These are phyloP conservation scores for Annulohypoxylon maeteangense DNA, from an alignment of 495 filamentous ascomycete genomes.

Conservation along the genomic window DNA sequence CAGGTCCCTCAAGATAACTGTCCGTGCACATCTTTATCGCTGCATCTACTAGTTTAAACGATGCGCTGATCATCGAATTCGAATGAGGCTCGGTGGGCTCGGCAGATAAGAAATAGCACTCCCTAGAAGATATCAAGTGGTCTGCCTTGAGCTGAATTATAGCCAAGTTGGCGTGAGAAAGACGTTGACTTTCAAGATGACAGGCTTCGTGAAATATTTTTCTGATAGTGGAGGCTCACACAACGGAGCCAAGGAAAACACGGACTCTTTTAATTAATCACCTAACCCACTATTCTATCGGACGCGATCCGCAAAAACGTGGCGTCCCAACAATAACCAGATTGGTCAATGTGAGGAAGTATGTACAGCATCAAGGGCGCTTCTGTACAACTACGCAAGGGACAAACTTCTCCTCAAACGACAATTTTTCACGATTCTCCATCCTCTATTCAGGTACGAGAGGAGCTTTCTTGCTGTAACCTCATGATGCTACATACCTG, in stretches of 20 bases:
- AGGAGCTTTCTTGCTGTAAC: too few relatives aligned
- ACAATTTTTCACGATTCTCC: too few relatives aligned
- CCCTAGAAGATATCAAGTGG: too few relatives aligned
- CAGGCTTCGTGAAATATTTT: neutral
- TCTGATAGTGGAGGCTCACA: neutral
- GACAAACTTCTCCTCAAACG: neutral
- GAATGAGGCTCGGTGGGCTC: too few relatives aligned
- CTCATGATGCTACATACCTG: neutral
- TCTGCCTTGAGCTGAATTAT: neutral
- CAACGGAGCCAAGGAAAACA: neutral
- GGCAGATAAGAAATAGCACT: too few relatives aligned
- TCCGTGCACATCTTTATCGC: neutral
- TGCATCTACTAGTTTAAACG: neutral
- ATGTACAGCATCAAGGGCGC: neutral
- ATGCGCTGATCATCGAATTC: neutral
- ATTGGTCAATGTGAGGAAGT: neutral
- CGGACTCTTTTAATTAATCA: neutral
- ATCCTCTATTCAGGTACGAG: too few relatives aligned
- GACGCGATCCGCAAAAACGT: neutral
- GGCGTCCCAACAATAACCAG: neutral
- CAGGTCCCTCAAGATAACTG: neutral
- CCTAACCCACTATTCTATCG: neutral
- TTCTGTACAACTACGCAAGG: neutral
- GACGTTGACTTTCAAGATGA: neutral
- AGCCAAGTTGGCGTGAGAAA: neutral